Base-by-base conservation (phyloP, 352 stramenopile genomes). In the Pythium pyrilobum region DNA sequence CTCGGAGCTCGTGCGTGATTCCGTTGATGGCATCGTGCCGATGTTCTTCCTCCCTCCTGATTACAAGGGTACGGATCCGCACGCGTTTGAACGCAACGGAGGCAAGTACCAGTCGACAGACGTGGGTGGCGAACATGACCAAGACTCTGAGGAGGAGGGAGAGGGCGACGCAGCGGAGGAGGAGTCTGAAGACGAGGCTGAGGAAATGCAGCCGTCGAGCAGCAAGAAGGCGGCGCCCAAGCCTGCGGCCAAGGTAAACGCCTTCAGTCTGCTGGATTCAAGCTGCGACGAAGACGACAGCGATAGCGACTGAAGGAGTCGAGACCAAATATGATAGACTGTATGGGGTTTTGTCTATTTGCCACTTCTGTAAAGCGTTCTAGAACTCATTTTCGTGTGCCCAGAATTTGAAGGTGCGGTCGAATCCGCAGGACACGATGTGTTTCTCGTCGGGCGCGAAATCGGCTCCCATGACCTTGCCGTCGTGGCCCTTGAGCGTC, bases 391-490 rank as follows among this genome's bases (percentile, higher is more conserved):
- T 85, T 51, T 96, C 81, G 49, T 95, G 86, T 6, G 87, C 87
- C 90, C 90, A 97, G 7, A 93, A 77, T 67, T 97, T 97, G 59
- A 96, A 95, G 8, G 90, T 97, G 33, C 89, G 83, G 44, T 97
- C 90, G 42, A 94, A 95, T 7, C 87, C 87, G 43, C 82, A 95
- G 4, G 87, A 95, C 13, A 96, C 88, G 23, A 97, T 29, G 60
- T 95, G 86, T 51, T 74, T 87, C 48, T 96, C 89, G 49, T 97
- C 86, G 10, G 74, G 74, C 23, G 94, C 74, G 36, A 98, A 83
- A 68, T 97, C 94, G 11, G 92, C 81, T 5, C 85, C 80, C 86
- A 97, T 98, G 23, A 98, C 83, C 66, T 98, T 98, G 43, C 94
- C 95, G 57, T 97, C 90, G 66, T 98, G 96, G 27, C 91, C 95